Base-by-base conservation (phyloP, 148 eudicot genomes). In the Nepenthes gracilis region DNA sequence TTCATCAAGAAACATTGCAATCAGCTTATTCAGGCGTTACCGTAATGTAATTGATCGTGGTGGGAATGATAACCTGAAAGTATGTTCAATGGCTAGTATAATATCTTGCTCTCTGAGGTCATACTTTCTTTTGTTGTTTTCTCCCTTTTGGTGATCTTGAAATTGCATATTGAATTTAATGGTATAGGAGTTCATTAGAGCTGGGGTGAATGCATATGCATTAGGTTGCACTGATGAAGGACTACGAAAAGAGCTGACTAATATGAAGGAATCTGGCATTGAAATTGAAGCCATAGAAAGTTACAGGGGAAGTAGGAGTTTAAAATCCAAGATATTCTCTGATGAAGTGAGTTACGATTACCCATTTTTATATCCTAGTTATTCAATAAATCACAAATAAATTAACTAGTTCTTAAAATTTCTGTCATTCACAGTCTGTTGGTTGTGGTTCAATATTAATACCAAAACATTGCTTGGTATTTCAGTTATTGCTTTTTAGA, bases 181-280 rank as follows among this genome's bases (percentile, higher is more conserved):
- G 66, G 11, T 58, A 10, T 66, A 91, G 96, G 97, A 91, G 75
- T 91, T 87, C 75, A 91, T 91, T 72, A 73, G 78, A 37, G 97
- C 96, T 45, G 97, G 97, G 53, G 97, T 87, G 36, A 87, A 91
- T 78, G 97, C 97, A 15, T 91, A 91, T 64, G 97, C 89, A 12
- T 72, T 91, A 77, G 97, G 97, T 35, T 91, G 96, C 74, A 87
- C 97, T 47, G 93, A 86, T 48, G 92, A 87, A 69, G 86, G 96
- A 40, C 68, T 91, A 59, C 80, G 93, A 69, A 78, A 76, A 68
- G 97, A 91, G 75, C 90, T 91, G 54, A 64, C 51, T 33, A 70
- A 72, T 67, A 82, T 91, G 75, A 91, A 75, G 69, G 90, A 83
- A 37, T 74, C 84, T 35, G 96, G 97, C 58, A 65, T 72, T 53